These are phyloP conservation scores for Leishmania amazonensis DNA, from an alignment of 208 protist species.

Conservation along the genomic window DNA sequence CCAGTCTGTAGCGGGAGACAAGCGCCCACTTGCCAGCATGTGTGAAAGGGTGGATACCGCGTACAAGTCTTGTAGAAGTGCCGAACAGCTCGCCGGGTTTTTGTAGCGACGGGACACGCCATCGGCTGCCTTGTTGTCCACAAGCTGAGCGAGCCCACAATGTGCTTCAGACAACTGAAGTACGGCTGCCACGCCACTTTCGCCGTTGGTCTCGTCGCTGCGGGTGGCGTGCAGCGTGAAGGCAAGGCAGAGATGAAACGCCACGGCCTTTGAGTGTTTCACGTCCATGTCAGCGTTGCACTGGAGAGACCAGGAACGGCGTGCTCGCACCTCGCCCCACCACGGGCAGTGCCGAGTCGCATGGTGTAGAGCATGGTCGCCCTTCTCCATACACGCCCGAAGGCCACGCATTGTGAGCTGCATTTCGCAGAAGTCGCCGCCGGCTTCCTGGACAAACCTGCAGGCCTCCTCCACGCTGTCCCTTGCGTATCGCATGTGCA, in stretches of 20 bases:
- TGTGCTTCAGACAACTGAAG: conserved; percentile 2
- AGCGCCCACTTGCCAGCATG: background rate
- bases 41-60: background rate
- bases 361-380: background rate
- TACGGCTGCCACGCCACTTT: background rate
- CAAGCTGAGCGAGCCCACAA: background rate
- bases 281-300: background rate
- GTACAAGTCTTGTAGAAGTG: background rate
- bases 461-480: conserved; percentile 7
- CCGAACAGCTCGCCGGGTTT: background rate
- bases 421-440: background rate
- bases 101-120: background rate
- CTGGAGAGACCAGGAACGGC: conserved; percentile 5
- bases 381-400: background rate
- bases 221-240: background rate
- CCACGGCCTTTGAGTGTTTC: background rate
- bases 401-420: conserved; percentile 1
- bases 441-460: conserved; percentile 1
- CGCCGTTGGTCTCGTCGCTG: background rate
- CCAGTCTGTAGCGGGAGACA: background rate
- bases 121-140: background rate
- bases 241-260: background rate
- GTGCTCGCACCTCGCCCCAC: conserved; percentile 3
- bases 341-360: background rate
- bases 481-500: background rate